Conservation (phyloP, 306 rosid genomes). For the Cucurbita moschata region DNA sequence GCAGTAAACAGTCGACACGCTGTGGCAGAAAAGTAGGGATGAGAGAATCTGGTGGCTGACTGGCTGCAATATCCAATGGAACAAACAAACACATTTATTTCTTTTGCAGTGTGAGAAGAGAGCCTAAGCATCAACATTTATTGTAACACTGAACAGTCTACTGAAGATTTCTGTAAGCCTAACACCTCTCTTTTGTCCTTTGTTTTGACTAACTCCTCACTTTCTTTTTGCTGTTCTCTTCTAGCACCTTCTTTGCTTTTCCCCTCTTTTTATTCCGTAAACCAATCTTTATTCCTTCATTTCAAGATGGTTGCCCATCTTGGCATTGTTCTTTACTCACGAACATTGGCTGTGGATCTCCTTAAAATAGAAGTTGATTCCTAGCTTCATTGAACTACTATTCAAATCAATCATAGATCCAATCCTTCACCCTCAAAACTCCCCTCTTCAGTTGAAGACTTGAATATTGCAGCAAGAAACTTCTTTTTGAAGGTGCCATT, state of each 20-base stretch:
- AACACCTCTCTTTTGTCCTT: neutral
- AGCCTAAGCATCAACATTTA: neutral
- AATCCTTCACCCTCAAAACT: no score
- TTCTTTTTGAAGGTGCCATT: neutral
- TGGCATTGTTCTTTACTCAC: no score
- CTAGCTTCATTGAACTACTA: no score
- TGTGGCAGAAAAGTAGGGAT: neutral
- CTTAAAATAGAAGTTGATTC: no score
- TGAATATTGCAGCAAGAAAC: neutral
- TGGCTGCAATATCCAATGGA: neutral
- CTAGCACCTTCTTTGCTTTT: neutral
- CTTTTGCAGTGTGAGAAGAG: neutral
- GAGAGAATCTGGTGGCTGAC: neutral
- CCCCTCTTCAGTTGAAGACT: neutral
- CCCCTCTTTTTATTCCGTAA: neutral
- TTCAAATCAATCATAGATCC: no score
- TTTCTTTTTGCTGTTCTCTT: neutral
- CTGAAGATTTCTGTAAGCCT: conserved; percentile 1
- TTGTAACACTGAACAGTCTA: neutral
- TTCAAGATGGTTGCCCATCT: no score
- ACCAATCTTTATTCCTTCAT: neutral
- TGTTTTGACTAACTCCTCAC: neutral
- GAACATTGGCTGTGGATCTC: no score
- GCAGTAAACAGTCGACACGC: neutral
- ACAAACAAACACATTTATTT: neutral